Percentiles rank a stretch among this genome's conserved stretches.
These are phyloP conservation scores for Xylariaceae sp. DNA, from an alignment of 2,329 filamentous ascomycete species.

Conservation along the genomic window DNA sequence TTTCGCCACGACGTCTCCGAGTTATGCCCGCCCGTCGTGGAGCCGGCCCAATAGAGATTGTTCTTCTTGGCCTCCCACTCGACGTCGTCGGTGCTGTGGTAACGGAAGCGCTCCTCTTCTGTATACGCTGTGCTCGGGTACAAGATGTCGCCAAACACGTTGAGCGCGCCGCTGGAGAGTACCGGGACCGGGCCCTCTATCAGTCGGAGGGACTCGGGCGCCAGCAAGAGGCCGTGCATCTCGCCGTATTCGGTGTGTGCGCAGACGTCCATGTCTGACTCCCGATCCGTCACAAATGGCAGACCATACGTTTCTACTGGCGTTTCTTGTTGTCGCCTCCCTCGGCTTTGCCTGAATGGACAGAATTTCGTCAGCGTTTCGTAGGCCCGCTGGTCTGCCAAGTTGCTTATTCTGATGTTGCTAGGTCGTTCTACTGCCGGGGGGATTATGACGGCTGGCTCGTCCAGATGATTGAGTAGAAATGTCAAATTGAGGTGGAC, in stretches of 20 bases:
- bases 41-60: constrained; percentile 53
- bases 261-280: constrained; percentile 37
- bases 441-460: constrained; percentile 39
- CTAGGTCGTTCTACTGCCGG: neutral
- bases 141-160: constrained; percentile 47
- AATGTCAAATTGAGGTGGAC: constrained; percentile 37
- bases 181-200: constrained; percentile 41
- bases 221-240: constrained; percentile 42
- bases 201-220: constrained; percentile 39
- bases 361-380: constrained; percentile 32
- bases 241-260: constrained; percentile 38
- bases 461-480: constrained; percentile 44
- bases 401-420: constrained; percentile 22
- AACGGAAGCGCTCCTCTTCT: constrained; percentile 38
- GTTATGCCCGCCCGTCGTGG: constrained; percentile 45
- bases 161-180: constrained; percentile 40
- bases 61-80: constrained; percentile 46
- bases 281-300: constrained; percentile 34
- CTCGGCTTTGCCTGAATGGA: neutral
- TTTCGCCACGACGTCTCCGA: constrained; percentile 34
- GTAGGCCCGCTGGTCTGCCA: constrained; percentile 31
- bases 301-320: constrained; percentile 24
- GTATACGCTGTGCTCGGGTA: constrained; percentile 47
- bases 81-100: constrained; percentile 37
- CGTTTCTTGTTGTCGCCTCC: neutral